Conservation (phyloP, 345 rosid species). For the Acer campestre region DNA sequence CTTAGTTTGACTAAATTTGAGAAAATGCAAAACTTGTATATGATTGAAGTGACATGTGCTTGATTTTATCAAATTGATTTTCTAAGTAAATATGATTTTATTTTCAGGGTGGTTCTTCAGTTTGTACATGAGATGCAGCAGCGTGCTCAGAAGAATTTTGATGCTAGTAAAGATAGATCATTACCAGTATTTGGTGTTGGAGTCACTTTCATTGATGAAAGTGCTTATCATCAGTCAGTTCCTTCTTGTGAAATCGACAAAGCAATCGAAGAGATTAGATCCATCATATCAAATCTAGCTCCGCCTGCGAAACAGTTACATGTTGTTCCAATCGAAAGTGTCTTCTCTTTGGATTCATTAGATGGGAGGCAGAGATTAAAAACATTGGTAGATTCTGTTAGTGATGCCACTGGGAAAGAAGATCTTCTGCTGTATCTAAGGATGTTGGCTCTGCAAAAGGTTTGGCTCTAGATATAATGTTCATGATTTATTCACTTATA, state of each 20-base stretch:
- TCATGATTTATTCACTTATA: background rate
- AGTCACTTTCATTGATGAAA: constrained; percentile 82
- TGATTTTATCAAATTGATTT: background rate
- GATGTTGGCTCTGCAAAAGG: constrained; percentile 83
- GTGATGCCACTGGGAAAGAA: constrained; percentile 79
- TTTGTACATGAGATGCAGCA: constrained; percentile 85
- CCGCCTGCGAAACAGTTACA: constrained; percentile 71
- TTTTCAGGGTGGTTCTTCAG: constrained; percentile 72
- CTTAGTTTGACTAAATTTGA: background rate
- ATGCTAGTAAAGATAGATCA: constrained; percentile 80
- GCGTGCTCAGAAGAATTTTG: constrained; percentile 79
- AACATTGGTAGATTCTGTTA: constrained; percentile 52
- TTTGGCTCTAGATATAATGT: constrained; percentile 21
- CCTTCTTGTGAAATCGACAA: constrained; percentile 29
- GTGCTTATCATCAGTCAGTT: constrained; percentile 34
- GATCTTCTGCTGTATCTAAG: constrained; percentile 70
- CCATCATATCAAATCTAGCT: constrained; percentile 44
- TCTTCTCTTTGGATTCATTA: constrained; percentile 45
- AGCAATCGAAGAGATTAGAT: constrained; percentile 50
- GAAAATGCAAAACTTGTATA: no score
- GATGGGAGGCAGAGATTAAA: constrained; percentile 54
- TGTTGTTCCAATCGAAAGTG: constrained; percentile 57
- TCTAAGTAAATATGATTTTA: background rate
- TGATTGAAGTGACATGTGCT: no score
- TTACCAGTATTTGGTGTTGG: constrained; percentile 87